Conservation (phyloP, 2,329 filamentous ascomycete species). For the Tolypocladium capitatum region DNA sequence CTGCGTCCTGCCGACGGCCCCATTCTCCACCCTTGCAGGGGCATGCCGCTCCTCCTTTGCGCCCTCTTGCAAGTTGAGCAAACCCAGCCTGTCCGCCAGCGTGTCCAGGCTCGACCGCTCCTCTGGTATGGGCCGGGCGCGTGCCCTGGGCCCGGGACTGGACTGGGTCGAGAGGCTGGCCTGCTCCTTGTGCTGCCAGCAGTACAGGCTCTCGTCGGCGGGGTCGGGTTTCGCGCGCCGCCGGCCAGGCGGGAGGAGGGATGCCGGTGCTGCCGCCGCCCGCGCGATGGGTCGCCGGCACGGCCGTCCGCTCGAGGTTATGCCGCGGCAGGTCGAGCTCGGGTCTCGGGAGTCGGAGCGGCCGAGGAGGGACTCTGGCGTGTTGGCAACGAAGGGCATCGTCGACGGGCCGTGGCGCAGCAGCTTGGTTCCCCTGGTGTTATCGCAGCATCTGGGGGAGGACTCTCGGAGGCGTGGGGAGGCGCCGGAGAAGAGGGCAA, state of each 20-base stretch:
- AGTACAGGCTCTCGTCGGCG: slow-evolving; percentile 55
- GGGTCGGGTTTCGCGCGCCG: slow-evolving; percentile 22
- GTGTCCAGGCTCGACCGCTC: slow-evolving; percentile 75
- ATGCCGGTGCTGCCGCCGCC: slow-evolving; percentile 6
- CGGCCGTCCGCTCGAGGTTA: slow-evolving; percentile 69
- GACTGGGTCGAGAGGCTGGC: slow-evolving; percentile 37
- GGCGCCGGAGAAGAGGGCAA: not conserved
- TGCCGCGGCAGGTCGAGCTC: slow-evolving; percentile 71
- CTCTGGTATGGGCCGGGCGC: slow-evolving; percentile 41
- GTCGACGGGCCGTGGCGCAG: too few relatives aligned
- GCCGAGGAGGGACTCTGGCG: slow-evolving; percentile 66
- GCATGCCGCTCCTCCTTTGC: slow-evolving; percentile 11
- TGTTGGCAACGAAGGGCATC: slow-evolving; percentile 36
- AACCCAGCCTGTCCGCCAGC: slow-evolving; percentile 63
- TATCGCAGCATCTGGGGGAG: not conserved
- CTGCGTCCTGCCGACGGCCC: slow-evolving; percentile 9
- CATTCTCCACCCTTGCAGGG: slow-evolving; percentile 8
- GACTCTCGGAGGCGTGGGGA: not conserved
- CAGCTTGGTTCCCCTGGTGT: too few relatives aligned
- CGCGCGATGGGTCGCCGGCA: slow-evolving; percentile 59
- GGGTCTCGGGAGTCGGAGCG: slow-evolving; percentile 79
- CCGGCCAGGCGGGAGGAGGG: slow-evolving; percentile 14
- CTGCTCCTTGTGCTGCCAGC: slow-evolving; percentile 93
- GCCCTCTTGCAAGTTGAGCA: slow-evolving; percentile 49
- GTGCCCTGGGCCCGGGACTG: slow-evolving; percentile 28